Conservation (phyloP, 257 asterid genomes). For the Ilex aquifolium region DNA sequence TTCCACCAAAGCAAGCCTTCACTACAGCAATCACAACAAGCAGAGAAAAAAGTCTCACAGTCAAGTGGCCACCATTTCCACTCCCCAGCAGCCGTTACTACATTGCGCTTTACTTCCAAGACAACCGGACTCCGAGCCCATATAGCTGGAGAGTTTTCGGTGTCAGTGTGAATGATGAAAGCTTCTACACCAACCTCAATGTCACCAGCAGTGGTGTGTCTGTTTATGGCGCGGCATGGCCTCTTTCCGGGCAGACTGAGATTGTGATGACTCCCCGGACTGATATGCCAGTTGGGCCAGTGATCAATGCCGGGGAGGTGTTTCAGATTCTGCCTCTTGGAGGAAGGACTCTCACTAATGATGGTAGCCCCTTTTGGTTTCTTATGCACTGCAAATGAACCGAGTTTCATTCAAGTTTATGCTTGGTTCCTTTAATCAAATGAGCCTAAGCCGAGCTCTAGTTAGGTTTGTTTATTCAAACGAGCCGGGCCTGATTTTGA, state of each 20-base stretch:
- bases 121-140: slow-evolving; percentile 58
- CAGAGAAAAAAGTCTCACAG: slow-evolving; percentile 45
- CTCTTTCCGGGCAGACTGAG: slow-evolving; percentile 48
- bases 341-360: slow-evolving; percentile 56
- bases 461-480: background rate
- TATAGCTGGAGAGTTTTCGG: slow-evolving; percentile 74
- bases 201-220: slow-evolving; percentile 52
- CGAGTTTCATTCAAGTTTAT: background rate
- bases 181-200: slow-evolving; percentile 55
- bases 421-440: background rate
- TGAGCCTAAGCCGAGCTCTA: background rate
- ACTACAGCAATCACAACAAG: slow-evolving; percentile 62
- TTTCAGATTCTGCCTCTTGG: slow-evolving; percentile 53
- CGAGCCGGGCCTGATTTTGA: too few relatives aligned
- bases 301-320: slow-evolving; percentile 83
- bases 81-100: slow-evolving; percentile 51
- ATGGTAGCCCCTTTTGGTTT: slow-evolving; percentile 38
- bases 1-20: slow-evolving; percentile 62
- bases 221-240: slow-evolving; percentile 58
- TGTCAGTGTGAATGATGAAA: slow-evolving; percentile 45
- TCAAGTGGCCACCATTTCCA: slow-evolving; percentile 73
- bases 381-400: background rate
- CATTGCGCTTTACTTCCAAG: slow-evolving; percentile 72
- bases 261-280: slow-evolving; percentile 40
- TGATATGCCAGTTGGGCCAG: slow-evolving; percentile 63